Evolutionary conservation across 2,329 filamentous ascomycete genomes (phyloP).

Genomic region (Ceratocystis ficicola): DNA sequence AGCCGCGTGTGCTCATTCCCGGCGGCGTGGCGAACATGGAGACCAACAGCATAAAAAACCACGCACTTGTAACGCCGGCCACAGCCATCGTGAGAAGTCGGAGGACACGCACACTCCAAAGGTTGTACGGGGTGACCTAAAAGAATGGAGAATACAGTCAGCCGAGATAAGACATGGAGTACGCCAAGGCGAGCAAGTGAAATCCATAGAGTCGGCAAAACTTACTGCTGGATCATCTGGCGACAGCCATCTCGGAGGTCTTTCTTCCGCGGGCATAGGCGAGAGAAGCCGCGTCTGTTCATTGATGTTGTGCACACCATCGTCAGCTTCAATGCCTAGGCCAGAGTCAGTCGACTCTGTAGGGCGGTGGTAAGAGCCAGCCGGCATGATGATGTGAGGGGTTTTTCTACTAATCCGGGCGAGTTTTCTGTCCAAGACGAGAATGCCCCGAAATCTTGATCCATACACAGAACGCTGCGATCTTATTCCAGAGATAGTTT

Average conservation of each 20-base stretch:
- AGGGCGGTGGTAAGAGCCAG: conserved; percentile 7
- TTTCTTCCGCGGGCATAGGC: conserved; percentile 45
- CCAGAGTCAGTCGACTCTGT: conserved; percentile 11
- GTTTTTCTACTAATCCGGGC: background rate
- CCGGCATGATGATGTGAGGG: background rate
- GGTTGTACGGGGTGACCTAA: conserved; percentile 76
- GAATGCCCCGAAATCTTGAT: too few species aligned
- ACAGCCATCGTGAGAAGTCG: conserved; percentile 69
- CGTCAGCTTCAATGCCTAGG: conserved; percentile 21
- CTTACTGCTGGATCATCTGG: conserved; percentile 35
- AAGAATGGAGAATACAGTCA: background rate
- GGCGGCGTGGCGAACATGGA: conserved; percentile 85
- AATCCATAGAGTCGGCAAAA: background rate
- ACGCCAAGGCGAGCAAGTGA: background rate
- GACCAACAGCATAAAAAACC: conserved; percentile 85
- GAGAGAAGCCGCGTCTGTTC: conserved; percentile 57
- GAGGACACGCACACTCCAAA: conserved; percentile 76
- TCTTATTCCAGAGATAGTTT: too few species aligned
- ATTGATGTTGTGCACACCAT: conserved; percentile 31
- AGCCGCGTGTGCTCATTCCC: conserved; percentile 71
- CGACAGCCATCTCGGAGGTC: conserved; percentile 28
- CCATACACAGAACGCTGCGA: too few species aligned
- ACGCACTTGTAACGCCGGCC: conserved; percentile 63
- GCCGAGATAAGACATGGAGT: background rate
- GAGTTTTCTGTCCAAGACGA: background rate